Conservation (phyloP, 192 early-diverging fungal genomes). For the Mortierella claussenii region DNA sequence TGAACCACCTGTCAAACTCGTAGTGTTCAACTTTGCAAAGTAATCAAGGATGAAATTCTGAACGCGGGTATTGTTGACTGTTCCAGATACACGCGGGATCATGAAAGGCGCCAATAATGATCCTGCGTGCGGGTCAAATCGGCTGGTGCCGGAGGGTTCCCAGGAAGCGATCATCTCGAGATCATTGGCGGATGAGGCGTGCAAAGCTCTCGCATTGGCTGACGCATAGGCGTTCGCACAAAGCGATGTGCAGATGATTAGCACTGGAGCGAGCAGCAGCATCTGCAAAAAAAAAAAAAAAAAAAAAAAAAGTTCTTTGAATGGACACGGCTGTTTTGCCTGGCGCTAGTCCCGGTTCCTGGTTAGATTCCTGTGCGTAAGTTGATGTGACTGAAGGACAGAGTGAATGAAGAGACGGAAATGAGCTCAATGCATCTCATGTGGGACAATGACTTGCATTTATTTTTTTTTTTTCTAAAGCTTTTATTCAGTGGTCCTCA, state of each 20-base stretch:
- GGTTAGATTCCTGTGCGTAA: too few species aligned
- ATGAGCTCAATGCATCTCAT: too few species aligned
- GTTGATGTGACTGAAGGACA: too few species aligned
- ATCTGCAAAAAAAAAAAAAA: background rate
- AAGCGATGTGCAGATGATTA: background rate
- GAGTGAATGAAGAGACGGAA: too few species aligned
- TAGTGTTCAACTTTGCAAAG: slow-evolving; percentile 62
- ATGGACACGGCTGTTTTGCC: background rate
- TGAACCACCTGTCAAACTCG: slow-evolving; percentile 15
- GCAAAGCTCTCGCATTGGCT: background rate
- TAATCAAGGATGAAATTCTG: slow-evolving; percentile 75
- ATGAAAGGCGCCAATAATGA: slow-evolving; percentile 77
- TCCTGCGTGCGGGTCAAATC: slow-evolving; percentile 54
- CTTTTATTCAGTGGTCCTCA: too few species aligned
- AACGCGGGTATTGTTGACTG: slow-evolving; percentile 73
- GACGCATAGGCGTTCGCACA: background rate
- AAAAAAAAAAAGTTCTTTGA: background rate
- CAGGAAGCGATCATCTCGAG: slow-evolving; percentile 37
- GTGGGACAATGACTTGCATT: too few species aligned
- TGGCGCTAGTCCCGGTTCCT: too few species aligned
- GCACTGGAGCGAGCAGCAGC: background rate
- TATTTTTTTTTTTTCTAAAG: too few species aligned
- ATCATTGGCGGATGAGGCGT: slow-evolving; percentile 28
- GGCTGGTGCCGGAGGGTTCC: slow-evolving; percentile 21
- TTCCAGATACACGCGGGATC: slow-evolving; percentile 83